Base-by-base conservation (phyloP, 164 flowering plant species). In the Dillenia suffruticosa region DNA sequence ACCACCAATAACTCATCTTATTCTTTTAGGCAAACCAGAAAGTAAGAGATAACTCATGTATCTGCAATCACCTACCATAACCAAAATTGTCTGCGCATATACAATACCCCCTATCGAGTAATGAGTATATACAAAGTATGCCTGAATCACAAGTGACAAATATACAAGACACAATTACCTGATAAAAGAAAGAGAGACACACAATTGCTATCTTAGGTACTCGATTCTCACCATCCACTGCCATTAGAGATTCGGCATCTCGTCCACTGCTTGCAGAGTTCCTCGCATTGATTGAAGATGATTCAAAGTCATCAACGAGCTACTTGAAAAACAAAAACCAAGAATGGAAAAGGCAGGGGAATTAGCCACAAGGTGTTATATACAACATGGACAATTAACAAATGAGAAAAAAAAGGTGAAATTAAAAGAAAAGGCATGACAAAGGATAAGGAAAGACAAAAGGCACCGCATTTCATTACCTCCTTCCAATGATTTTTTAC, bases 301-400 rank as follows among this genome's bases (percentile, higher is more conserved):
- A 70, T 63, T 82, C 92, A 84, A 92, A 62, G 53, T 80, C 81
- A 63, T 64, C 75, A 65, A 84, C 69, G 63, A 92, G 74, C 96
- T 90, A 71, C 59, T 17, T 22, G 12, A 61, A 72, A 66, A 70
- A 32, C 6, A 32, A 32, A 32, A 26, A 26, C 40, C 2, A 26
- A 26, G 40, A 26, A 26, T 3, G 5, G 2, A 2, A 32, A 51
- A 12, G 12, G n/a, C n/a, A 46, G 64, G 44, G 51, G 48, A 66
- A 32, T 49, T 40, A 26, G 24, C 61, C 55, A 60, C 12, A 56
- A 69, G 63, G 17, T 26, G 45, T 53, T 47, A 15, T 10, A 49
- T 51, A 47, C 9, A 8, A 46, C 32, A 65, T 10, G 44, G 9
- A 62, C 24, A 56, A 24, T 44, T 16, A 5, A 15, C 15, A 16